Conservation (phyloP, 352 stramenopile genomes). For the Pythium phragmiticola region DNA sequence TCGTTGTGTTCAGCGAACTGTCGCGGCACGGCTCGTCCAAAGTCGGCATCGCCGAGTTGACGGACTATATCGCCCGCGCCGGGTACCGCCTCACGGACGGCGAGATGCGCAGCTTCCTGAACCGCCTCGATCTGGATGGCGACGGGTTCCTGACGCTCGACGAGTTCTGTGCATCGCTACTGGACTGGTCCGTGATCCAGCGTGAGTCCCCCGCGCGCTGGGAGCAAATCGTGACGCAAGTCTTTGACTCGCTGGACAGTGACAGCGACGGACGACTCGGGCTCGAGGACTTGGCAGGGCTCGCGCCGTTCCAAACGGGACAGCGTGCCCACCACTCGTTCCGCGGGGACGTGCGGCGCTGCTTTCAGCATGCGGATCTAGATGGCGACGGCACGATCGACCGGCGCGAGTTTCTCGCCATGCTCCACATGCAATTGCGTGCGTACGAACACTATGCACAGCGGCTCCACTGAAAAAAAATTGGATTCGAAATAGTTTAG, state of each 20-base stretch:
- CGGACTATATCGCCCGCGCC: slow-evolving; percentile 41
- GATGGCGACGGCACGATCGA: slow-evolving; percentile 39
- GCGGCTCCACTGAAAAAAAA: slow-evolving; percentile 16
- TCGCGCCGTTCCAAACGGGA: slow-evolving; percentile 38
- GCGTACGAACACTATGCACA: slow-evolving; percentile 55
- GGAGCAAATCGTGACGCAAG: slow-evolving; percentile 28
- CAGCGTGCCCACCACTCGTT: slow-evolving; percentile 44
- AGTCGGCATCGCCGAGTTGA: slow-evolving; percentile 59
- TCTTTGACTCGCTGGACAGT: slow-evolving; percentile 52
- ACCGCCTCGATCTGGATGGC: slow-evolving; percentile 57
- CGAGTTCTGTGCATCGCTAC: slow-evolving; percentile 66
- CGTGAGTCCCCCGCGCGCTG: slow-evolving; percentile 35
- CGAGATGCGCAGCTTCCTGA: slow-evolving; percentile 61
- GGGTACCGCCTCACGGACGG: slow-evolving; percentile 64
- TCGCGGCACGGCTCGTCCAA: slow-evolving; percentile 43
- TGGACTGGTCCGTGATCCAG: slow-evolving; percentile 70
- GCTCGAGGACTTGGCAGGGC: slow-evolving; percentile 41
- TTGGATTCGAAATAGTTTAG: neutral
- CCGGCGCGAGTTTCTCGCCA: slow-evolving; percentile 41
- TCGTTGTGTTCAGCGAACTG: slow-evolving; percentile 71
- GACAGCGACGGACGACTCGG: slow-evolving; percentile 51
- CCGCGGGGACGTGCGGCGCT: slow-evolving; percentile 54
- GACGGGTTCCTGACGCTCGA: slow-evolving; percentile 56
- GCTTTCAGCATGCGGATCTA: slow-evolving; percentile 53
- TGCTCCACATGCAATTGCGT: slow-evolving; percentile 45